Base-by-base conservation (phyloP, 768 basidiomycete species). In the Thelephora ganbajun region DNA sequence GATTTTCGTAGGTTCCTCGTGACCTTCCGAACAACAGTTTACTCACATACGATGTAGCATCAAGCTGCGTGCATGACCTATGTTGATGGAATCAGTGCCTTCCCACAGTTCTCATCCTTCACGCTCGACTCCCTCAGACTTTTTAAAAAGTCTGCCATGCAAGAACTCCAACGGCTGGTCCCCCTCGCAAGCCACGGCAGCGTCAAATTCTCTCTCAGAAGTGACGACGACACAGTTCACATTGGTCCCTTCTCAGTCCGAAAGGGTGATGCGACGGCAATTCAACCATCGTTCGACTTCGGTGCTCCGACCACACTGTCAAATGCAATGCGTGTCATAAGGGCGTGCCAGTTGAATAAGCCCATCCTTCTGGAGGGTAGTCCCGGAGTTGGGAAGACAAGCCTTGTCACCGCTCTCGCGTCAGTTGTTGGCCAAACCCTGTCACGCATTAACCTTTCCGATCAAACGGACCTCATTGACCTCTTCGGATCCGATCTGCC, bases 311-410 rank as follows among this genome's bases (percentile, higher is more conserved):
- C 96, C 1, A 88, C 93, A 12, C 73, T 71, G 36, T 74, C 81
- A 50, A 99, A 99, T 61, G 83, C 85, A 16, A 76, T 86, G 72
- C 83, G 94, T 18, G 77, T 98, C 11, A 67, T 89, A 30, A 76
- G 96, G 48, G 96, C 92, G 2, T 87, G 83, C 51, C 96, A 98
- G 61, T 69, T 97, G 3, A 57, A 66, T 2, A 98, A 97, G 61
- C 91, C 96, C 0, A 88, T 99, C 50, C 72, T 99, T 11, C 72
- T 99, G 7, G 96, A 99, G 60, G 96, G 96, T 1, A 97, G 92
- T 63, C 96, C 96, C 11, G 96, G 96, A 0, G 96, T 98, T 12
- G 96, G 96, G 2, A 99, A 99, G 66, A 98, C 96, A 2, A 96
- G 89, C 59, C 73, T 99, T 3, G 69, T 98, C 44, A 73, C 81